Evolutionary conservation across 2,329 filamentous ascomycete genomes (phyloP).

Genomic region (Leptographium procerum): DNA sequence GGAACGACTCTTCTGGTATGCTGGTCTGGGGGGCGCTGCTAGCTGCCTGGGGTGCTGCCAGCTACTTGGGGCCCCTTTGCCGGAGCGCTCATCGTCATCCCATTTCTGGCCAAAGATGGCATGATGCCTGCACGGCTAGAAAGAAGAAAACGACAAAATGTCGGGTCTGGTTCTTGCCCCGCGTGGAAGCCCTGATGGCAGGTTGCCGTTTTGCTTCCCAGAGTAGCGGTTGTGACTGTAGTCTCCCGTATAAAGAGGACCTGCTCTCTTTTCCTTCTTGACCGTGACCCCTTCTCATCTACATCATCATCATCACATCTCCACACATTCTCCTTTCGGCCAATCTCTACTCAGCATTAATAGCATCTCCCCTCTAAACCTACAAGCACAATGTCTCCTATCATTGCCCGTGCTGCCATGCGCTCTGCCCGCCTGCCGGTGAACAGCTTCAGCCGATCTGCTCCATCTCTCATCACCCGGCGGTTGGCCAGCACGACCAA

Average conservation of each 20-base stretch:
- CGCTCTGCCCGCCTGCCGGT: slow-evolving; percentile 14
- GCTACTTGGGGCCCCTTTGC: too few species aligned
- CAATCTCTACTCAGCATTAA: neutral
- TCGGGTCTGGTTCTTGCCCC: neutral
- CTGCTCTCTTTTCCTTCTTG: neutral
- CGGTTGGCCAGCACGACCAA: slow-evolving; percentile 11
- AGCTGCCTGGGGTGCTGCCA: neutral
- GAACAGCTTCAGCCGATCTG: slow-evolving; percentile 16
- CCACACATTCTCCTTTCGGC: neutral
- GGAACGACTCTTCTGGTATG: too few species aligned
- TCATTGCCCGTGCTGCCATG: slow-evolving; percentile 21
- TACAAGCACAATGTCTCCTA: slow-evolving; percentile 23
- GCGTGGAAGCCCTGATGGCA: neutral
- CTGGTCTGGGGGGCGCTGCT: neutral
- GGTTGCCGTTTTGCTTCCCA: neutral
- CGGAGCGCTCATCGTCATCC: neutral
- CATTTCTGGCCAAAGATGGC: slow-evolving; percentile 1
- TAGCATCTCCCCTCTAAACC: neutral
- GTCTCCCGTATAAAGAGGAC: neutral
- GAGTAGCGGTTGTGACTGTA: neutral
- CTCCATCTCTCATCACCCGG: slow-evolving; percentile 23
- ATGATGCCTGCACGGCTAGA: neutral
- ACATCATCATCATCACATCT: slow-evolving; percentile 1
- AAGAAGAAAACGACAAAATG: neutral
- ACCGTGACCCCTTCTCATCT: neutral